A percentile compares a stretch with the other conserved stretches of the same genome.
Evolutionary conservation across 371 early-diverging fungal genomes (phyloP).

Genomic region (Coemansia sp.): DNA sequence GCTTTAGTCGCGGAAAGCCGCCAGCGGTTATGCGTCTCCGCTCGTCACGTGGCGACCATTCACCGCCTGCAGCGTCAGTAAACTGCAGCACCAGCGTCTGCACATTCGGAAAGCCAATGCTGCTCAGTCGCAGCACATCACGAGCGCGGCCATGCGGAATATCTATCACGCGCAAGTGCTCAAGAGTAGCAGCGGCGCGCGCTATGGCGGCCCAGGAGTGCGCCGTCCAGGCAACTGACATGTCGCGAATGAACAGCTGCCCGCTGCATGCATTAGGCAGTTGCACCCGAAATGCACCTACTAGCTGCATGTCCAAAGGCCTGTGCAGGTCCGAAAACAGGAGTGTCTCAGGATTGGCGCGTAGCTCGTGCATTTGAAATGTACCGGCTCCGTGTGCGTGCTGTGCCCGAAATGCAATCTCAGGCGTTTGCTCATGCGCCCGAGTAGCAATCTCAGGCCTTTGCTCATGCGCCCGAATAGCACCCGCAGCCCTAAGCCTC

Average conservation of each 20-base stretch:
- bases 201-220: background rate
- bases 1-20: background rate
- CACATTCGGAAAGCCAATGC: background rate
- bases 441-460: too few species aligned
- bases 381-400: too few species aligned
- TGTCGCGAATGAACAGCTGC: background rate
- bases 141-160: conserved; percentile 9
- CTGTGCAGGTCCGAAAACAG: too few species aligned
- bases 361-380: too few species aligned
- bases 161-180: conserved; percentile 3
- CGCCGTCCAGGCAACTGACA: background rate
- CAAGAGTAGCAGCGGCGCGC: background rate
- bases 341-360: too few species aligned
- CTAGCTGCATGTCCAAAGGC: background rate
- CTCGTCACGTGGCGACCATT: too few species aligned
- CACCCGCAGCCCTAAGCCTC: too few species aligned
- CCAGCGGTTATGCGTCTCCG: too few species aligned
- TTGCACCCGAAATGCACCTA: background rate
- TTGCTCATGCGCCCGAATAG: too few species aligned
- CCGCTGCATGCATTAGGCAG: background rate
- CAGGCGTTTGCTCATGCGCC: too few species aligned
- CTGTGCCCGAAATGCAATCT: too few species aligned
- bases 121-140: conserved; percentile 4
- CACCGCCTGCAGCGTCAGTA: background rate
- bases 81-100: conserved; percentile 3